phyloP scores from a whole-genome alignment of 805 yeast species.

The Pichia nanzhaoensis region DNA sequence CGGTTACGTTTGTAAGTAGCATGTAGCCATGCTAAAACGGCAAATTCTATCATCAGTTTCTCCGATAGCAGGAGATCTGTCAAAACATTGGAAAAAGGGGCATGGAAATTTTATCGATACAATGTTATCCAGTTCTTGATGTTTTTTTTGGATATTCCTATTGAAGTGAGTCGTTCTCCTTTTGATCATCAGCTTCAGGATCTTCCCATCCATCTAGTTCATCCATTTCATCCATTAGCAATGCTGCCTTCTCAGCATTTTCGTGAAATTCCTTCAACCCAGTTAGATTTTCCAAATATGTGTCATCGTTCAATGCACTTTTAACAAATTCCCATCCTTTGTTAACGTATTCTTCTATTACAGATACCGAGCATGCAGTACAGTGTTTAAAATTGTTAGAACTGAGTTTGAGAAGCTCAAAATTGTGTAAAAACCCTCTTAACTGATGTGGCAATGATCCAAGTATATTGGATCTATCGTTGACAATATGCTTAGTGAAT shows the following conservation, averaged over 20 bases:
- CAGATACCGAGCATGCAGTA: slow-evolving; percentile 73
- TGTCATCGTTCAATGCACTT: slow-evolving; percentile 57
- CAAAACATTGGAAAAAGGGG: too few species aligned
- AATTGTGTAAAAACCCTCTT: slow-evolving; percentile 73
- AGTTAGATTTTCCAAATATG: slow-evolving; percentile 66
- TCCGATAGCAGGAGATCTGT: too few species aligned
- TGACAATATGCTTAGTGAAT: slow-evolving; percentile 30
- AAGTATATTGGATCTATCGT: slow-evolving; percentile 34
- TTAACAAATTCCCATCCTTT: slow-evolving; percentile 80
- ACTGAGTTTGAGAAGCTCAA: slow-evolving; percentile 53
- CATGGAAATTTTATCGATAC: too few species aligned
- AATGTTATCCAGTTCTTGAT: too few species aligned
- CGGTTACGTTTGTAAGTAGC: too few species aligned
- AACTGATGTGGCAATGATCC: slow-evolving; percentile 87
- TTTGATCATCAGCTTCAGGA: slow-evolving; percentile 11
- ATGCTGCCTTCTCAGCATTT: slow-evolving; percentile 52
- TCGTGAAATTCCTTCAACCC: slow-evolving; percentile 72
- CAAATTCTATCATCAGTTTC: too few species aligned
- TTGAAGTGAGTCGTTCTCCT: neutral
- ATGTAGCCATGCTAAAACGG: too few species aligned
- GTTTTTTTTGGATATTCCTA: too few species aligned
- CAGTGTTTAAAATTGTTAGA: slow-evolving; percentile 75
- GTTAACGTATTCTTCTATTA: slow-evolving; percentile 43
- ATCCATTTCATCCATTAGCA: slow-evolving; percentile 30
- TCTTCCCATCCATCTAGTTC: slow-evolving; percentile 19